Percentiles rank a stretch among this genome's conserved stretches.
Conservation (phyloP, 2,329 filamentous ascomycete genomes). For the Penicillium janthinellum region DNA sequence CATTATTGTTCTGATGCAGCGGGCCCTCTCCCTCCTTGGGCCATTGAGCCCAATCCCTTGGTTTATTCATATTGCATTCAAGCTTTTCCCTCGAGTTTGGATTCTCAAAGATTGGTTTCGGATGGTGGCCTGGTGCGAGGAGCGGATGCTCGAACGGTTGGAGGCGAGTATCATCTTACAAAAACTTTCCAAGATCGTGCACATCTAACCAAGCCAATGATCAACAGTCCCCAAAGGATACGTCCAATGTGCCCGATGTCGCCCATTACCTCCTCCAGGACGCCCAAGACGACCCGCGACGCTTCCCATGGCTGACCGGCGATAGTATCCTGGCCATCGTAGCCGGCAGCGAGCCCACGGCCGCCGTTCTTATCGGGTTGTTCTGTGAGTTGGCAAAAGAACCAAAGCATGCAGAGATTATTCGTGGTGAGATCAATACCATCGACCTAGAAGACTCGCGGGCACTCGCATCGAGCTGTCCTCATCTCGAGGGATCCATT, state of each 20-base stretch:
- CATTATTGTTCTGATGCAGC: constrained; percentile 29
- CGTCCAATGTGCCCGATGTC: constrained; percentile 3
- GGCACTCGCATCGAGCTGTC: constrained; percentile 4
- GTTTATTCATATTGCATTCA: constrained; percentile 19
- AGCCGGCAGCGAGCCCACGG: constrained; percentile 15
- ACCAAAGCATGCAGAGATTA: constrained; percentile 5
- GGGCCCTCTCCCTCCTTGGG: constrained; percentile 32
- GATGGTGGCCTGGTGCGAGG: constrained; percentile 17
- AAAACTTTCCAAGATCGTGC: background rate
- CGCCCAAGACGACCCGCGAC: background rate
- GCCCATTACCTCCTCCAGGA: constrained; percentile 12
- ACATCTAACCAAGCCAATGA: no score
- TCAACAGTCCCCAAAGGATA: background rate
- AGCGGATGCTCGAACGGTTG: constrained; percentile 9
- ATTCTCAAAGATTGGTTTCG: constrained; percentile 17
- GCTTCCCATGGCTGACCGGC: constrained; percentile 11
- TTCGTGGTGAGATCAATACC: constrained; percentile 10
- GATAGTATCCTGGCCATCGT: constrained; percentile 17
- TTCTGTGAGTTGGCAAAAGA: constrained; percentile 10
- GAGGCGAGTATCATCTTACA: background rate
- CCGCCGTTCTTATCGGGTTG: constrained; percentile 5
- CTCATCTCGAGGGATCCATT: constrained; percentile 17
- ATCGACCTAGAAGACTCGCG: constrained; percentile 9
- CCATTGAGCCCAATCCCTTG: constrained; percentile 32
- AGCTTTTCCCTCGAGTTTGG: constrained; percentile 11